phyloP scores from a whole-genome alignment of 345 rosid species.

The Geranium rotundifolium region DNA sequence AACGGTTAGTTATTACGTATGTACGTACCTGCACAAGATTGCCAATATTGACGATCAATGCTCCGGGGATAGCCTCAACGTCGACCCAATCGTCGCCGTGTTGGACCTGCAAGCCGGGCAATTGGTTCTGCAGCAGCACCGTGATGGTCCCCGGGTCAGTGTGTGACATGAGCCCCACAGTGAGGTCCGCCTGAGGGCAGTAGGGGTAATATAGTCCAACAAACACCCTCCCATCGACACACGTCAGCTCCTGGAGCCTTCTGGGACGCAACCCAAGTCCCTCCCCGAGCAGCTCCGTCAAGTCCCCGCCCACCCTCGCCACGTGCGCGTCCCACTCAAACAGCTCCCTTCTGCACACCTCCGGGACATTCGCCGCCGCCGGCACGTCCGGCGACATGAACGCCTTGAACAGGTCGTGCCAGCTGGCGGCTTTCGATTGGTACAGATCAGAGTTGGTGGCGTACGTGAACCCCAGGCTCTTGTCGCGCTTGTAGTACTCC shows the following conservation, averaged over 20 bases:
- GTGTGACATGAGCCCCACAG: too few species aligned
- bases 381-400: too few species aligned
- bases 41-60: slow-evolving; percentile 14
- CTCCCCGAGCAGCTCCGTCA: slow-evolving; percentile 19
- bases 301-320: slow-evolving; percentile 7
- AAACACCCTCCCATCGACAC: too few species aligned
- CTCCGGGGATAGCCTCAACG: slow-evolving; percentile 5
- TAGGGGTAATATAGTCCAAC: slow-evolving; percentile 9
- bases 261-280: slow-evolving; percentile 12
- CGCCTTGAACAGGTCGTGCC: too few species aligned
- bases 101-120: too few species aligned
- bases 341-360: slow-evolving; percentile 12
- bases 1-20: too few species aligned
- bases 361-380: too few species aligned
- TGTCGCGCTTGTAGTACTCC: slow-evolving; percentile 13
- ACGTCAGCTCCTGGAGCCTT: slow-evolving; percentile 14
- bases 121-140: too few species aligned
- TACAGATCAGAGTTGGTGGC: slow-evolving; percentile 18
- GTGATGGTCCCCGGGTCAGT: too few species aligned
- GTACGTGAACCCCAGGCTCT: slow-evolving; percentile 7
- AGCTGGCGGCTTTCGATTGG: not conserved
- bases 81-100: slow-evolving; percentile 15
- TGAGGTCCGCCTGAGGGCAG: too few species aligned
- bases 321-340: slow-evolving; percentile 11
- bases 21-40: slow-evolving; percentile 22